A percentile compares a stretch with the other conserved stretches of the same genome.
Evolutionary conservation across 495 filamentous ascomycete species (phyloP).

Genomic region (Penicillium coffeae): DNA sequence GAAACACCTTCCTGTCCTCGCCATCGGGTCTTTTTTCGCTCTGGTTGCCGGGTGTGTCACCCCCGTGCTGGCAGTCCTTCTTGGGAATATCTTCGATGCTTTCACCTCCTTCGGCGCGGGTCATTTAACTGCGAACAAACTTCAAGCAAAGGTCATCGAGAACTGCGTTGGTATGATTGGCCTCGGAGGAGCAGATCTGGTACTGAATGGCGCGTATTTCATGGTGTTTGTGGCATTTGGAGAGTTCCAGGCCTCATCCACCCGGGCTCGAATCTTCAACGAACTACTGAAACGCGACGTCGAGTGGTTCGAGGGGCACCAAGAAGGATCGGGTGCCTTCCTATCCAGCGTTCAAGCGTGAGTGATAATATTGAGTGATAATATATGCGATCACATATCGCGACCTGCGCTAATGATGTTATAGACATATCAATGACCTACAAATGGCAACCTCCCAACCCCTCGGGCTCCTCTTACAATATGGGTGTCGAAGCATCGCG

Average conservation of each 20-base stretch:
- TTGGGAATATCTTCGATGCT: constrained; percentile 71
- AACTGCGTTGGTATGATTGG: constrained; percentile 56
- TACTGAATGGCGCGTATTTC: constrained; percentile 62
- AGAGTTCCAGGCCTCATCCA: constrained; percentile 70
- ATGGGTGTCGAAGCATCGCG: constrained; percentile 54
- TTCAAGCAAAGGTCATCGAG: constrained; percentile 52
- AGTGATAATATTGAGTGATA: too few species aligned
- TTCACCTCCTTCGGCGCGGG: constrained; percentile 65
- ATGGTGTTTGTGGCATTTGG: constrained; percentile 69
- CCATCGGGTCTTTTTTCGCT: constrained; percentile 51
- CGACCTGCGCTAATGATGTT: too few species aligned
- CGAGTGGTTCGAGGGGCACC: constrained; percentile 75
- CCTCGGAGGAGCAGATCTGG: constrained; percentile 60
- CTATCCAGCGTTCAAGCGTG: constrained; percentile 72
- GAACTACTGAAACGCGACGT: constrained; percentile 68
- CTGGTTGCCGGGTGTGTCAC: constrained; percentile 58
- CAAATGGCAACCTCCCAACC: constrained; percentile 76
- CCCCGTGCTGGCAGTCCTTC: constrained; percentile 63
- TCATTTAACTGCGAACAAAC: constrained; percentile 39
- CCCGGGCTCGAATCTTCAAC: constrained; percentile 60
- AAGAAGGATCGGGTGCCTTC: constrained; percentile 68
- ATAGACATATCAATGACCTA: constrained; percentile 81
- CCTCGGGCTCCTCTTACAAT: constrained; percentile 64
- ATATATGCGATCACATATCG: too few species aligned
- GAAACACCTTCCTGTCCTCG: constrained; percentile 54